Evolutionary conservation across 257 asterid species (phyloP).

Genomic region (Hygrophila difformis): DNA sequence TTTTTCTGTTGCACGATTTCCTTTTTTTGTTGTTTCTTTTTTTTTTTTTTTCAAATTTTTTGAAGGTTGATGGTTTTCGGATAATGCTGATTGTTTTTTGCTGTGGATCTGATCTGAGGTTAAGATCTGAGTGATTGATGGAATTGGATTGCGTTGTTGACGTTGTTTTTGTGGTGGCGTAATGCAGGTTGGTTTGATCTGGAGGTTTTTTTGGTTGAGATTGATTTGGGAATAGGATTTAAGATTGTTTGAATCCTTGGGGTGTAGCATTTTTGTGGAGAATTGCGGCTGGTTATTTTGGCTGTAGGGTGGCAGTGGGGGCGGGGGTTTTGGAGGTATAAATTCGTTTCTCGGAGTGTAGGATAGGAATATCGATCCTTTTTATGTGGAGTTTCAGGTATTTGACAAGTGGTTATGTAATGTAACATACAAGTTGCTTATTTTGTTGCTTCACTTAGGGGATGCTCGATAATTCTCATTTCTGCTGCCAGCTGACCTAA

Average conservation of each 20-base stretch:
- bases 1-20: neutral
- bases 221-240: slow-evolving; percentile 14
- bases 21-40: neutral
- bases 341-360: slow-evolving; percentile 15
- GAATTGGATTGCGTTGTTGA: slow-evolving; percentile 15
- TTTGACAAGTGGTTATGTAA: slow-evolving; percentile 20
- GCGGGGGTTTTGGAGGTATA: slow-evolving; percentile 26
- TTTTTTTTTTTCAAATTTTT: neutral
- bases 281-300: slow-evolving; percentile 19
- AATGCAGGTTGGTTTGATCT: slow-evolving; percentile 56
- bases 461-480: slow-evolving; percentile 23
- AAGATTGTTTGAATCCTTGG: neutral
- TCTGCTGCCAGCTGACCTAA: slow-evolving; percentile 32
- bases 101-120: slow-evolving; percentile 66
- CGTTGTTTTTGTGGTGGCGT: slow-evolving; percentile 22
- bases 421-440: neutral
- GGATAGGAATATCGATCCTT: slow-evolving; percentile 23
- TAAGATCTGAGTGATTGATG: slow-evolving; percentile 25
- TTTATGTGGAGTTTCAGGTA: slow-evolving; percentile 1
- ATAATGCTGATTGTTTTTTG: slow-evolving; percentile 19
- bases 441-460: slow-evolving; percentile 8
- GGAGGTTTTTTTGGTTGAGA: slow-evolving; percentile 17
- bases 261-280: slow-evolving; percentile 19
- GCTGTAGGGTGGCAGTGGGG: slow-evolving; percentile 22
- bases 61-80: neutral